Evolutionary conservation across 768 basidiomycete species (phyloP), one percentile per base, ranked within the genome.

Genomic region (Leccinellum rugosiceps): DNA sequence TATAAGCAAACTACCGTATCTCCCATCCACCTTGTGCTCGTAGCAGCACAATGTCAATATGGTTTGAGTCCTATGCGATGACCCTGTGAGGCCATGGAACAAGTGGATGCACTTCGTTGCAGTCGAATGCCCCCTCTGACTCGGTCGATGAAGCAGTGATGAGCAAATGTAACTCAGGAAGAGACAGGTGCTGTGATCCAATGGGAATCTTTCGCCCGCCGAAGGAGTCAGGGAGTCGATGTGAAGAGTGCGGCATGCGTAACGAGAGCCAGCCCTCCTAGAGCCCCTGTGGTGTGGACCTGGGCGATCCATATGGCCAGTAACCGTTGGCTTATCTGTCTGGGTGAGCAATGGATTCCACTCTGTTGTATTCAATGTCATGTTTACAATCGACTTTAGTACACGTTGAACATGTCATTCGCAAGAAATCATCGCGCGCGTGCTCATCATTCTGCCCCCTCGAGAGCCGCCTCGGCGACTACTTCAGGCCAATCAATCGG

Each of bases 31-130:
- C 17, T 38, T n/a, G 17, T n/a, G 8, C 8, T n/a, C 8, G 7
- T 2, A 38, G 17, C n/a, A n/a, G 35, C 35, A 9, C 8, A 38
- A 38, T 38, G 17, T n/a, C 17, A n/a, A 3, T 38, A n/a, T 7
- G 4, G 4, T 38, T 38, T 4, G 35, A n/a, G 17, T 38, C 9
- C 6, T 28, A 6, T 52, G 57, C 7, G 68, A 58, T 7, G 66
- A 58, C 14, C 57, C 3, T 2, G 50, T 45, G 4, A 70, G 19
- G 2, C 63, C 64, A 14, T 72, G 70, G 3, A 72, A 8, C 23
- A 72, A 50, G 34, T 68, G 19, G 5, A 52, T 61, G 43, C 9
- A 58, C 31, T 55, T 72, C 21, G 35, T 52, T 1, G 70, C 59
- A 10, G 49, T 30, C 17, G 65, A 59, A 15, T 53, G 31, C 65